Base-by-base conservation (phyloP, 2,329 filamentous ascomycete genomes). In the Colletotrichum cereale region DNA sequence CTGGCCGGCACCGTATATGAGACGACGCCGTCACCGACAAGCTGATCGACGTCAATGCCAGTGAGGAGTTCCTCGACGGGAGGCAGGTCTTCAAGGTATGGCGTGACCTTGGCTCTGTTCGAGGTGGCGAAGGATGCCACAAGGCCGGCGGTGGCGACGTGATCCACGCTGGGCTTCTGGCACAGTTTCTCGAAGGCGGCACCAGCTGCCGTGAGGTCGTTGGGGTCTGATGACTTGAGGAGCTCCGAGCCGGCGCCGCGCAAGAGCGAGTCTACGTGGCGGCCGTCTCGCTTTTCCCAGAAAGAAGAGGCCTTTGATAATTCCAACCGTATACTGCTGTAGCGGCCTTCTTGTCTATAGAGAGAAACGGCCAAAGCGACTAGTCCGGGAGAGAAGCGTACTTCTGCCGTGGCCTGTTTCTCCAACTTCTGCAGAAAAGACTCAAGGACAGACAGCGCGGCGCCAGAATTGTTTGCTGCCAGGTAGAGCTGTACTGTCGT, bases 401-500 rank as follows among this genome's bases (percentile, higher is more conserved):
- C 89, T 75, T 95, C 90, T 67, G 90, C 85, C 69, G 91, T 86
- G 21, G 87, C 85, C 2, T 86, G 78, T 0, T 84, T 83, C 76
- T 96, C 93, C 1, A 97, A 86, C 12, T 88, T 88, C 73, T 87
- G 87, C 66, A 97, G 88, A 78, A 96, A 95, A 1, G 88, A 84
- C 78, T 97, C 92, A 2, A 98, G 85, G 7, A 94, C 85, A n/a
- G 87, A 85, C 44, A 95, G 88, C 5, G 96, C 96, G 5, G 92
- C 90, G 38, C 88, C 91, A 36, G 89, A 86, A 78, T 96, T 94
- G 57, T 91, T 89, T 50, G 87, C 89, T 62, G 90, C 86, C 21
- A 96, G 85, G 78, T 97, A 95, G 55, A 97, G 87, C 79, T 98
- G 95, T 12, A 96, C 87, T 67, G 94, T 88, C 12, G 93, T 95